Evolutionary conservation across 2,329 filamentous ascomycete species (phyloP), one percentile per base, ranked within the genome.

Genomic region (Claviceps sp.): DNA sequence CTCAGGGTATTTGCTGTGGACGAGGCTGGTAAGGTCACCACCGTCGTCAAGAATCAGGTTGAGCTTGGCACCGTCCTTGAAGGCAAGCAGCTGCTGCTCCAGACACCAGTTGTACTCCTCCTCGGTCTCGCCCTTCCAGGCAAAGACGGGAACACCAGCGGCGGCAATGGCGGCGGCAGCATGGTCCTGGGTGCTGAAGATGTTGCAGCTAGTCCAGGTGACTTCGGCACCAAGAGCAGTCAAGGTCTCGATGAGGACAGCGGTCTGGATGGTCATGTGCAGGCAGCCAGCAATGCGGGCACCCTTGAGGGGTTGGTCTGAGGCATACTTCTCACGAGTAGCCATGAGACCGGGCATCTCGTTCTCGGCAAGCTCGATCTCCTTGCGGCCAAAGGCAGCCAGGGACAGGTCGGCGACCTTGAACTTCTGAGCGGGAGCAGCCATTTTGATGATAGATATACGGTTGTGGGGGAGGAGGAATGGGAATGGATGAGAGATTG

Each of bases 71-170:
- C 82, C 85, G 67, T 95, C 89, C 78, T 95, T 95, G 87, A 98
- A 98, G 70, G 93, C 85, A 59, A 79, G 72, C 65, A 98, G 85
- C 79, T 97, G 93, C 82, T 98, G 93, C 81, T 97, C 91, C 67
- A 97, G 78, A 75, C 93, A 98, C 93, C 93, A 97, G 74, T 95
- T 82, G 83, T 97, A 98, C 79, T 97, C 93, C 77, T 97, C 93
- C 76, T 98, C 93, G 63, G 91, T 95, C 87, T 98, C 93, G 67
- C 90, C 78, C 74, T 82, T 83, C 79, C 80, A 82, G 70, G 80
- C 79, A 59, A 81, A 80, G 65, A 98, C 91, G 65, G 91, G 90
- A 60, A 94, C 85, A 71, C 91, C 93, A 51, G 83, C 78, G 53
- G 91, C 93, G 62, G 93, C 93, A 75, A 98, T 96, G 71, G 93